These are phyloP conservation scores for Eucalyptus guilfoylei DNA, from an alignment of 345 rosid genomes.

Conservation along the genomic window DNA sequence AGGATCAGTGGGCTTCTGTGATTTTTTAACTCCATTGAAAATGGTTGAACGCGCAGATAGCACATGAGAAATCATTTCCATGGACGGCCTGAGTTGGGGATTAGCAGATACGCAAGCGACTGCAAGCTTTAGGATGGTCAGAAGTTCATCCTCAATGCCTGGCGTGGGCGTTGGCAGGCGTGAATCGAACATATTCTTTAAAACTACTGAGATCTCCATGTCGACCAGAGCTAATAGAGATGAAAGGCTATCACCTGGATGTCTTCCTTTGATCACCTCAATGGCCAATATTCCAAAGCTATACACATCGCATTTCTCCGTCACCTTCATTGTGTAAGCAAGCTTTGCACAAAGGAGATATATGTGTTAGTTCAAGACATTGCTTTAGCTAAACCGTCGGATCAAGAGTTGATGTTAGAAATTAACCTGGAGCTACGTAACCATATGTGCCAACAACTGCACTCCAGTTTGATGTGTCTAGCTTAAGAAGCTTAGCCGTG, in stretches of 20 bases:
- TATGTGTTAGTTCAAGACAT: not conserved
- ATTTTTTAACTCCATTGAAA: not conserved
- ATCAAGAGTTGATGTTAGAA: not conserved
- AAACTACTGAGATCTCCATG: not conserved
- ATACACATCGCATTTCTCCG: conserved; percentile 1
- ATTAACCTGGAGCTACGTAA: not conserved
- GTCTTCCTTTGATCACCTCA: not conserved
- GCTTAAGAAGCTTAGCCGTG: conserved; percentile 3
- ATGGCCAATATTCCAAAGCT: not conserved
- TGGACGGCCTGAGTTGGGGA: conserved; percentile 13
- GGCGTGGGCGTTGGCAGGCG: not conserved
- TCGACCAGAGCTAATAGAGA: not conserved
- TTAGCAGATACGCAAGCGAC: not conserved
- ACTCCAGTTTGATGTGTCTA: conserved; percentile 3
- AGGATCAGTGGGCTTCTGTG: not conserved
- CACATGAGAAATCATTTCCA: not conserved
- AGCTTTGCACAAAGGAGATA: not conserved
- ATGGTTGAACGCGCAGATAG: not conserved
- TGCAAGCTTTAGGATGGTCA: not conserved
- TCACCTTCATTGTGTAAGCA: conserved; percentile 8
- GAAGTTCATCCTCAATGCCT: not conserved
- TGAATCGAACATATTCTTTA: not conserved
- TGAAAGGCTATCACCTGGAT: not conserved
- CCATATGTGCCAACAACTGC: conserved; percentile 3
- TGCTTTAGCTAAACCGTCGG: accelerated